Evolutionary conservation across 2,329 filamentous ascomycete genomes (phyloP), one percentile per base, ranked within the genome.

Genomic region (Cytospora schulzeri): DNA sequence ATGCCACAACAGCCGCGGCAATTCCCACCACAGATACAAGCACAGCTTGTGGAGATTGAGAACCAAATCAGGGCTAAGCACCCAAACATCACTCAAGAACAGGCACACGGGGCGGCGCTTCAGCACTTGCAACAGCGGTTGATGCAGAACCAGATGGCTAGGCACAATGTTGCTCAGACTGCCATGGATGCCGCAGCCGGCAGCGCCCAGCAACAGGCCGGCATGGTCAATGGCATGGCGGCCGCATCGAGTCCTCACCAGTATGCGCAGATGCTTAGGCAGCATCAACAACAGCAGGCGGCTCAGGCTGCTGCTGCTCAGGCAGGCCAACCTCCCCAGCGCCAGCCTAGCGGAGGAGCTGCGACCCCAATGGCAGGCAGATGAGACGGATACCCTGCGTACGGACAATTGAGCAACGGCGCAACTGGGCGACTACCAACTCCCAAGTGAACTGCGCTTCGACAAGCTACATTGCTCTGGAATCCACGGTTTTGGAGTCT

Each of bases 161-260:
- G 79, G 79, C 60, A 75, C 75, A 63, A 79, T 69, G 65, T 62
- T 15, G 64, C 57, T 12, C 80, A 84, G 67, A 80, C 79, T 28
- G 83, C 83, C 2, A 85, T 86, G 81, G 83, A 80, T 68, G 80
- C 83, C 31, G 83, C 84, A 2, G 82, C 83, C 2, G 84, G 83
- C 12, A 80, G 75, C 17, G 76, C 78, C 5, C 78, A 78, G 9
- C 80, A 83, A 67, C 75, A 84, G 67, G 75, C 81, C 17, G 78
- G 79, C 2, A 78, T 84, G 60, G 77, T 81, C 19, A 84, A 81
- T 58, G 79, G 81, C 22, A 78, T 83, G 57, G 75, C 79, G 1
- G 77, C 78, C 22, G 81, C 81, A 0, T 78, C 79, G 1, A 84
- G 82, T 63, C 85, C 85, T 31, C 84, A 87, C 50, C 85, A 87